Conservation (phyloP, 1,139 yeast species). For the Scheffersomyces insectosa region DNA sequence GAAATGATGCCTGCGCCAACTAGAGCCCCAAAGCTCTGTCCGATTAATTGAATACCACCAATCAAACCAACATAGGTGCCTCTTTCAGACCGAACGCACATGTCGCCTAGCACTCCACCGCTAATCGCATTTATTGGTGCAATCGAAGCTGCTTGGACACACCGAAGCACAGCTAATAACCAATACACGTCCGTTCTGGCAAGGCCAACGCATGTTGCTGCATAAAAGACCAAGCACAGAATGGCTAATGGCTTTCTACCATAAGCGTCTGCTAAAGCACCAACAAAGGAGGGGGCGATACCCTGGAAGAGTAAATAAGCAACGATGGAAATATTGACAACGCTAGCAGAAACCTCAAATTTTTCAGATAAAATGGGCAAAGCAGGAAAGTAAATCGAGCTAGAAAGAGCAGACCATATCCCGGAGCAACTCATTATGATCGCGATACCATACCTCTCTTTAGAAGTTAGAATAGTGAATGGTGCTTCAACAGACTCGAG, state of each 20-base stretch:
- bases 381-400: conserved; percentile 76
- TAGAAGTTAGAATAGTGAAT: conserved; percentile 12
- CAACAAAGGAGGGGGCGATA: conserved; percentile 23
- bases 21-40: conserved; percentile 76
- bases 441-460: conserved; percentile 22
- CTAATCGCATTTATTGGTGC: conserved; percentile 70
- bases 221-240: conserved; percentile 12
- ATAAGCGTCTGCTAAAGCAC: conserved; percentile 57
- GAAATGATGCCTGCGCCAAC: conserved; percentile 68
- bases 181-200: conserved; percentile 25
- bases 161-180: conserved; percentile 48
- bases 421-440: conserved; percentile 31
- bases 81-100: conserved; percentile 60
- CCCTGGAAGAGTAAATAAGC: conserved; percentile 74
- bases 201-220: conserved; percentile 26
- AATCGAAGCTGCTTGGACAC: conserved; percentile 69
- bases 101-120: conserved; percentile 69
- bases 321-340: conserved; percentile 67
- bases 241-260: conserved; percentile 62
- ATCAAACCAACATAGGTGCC: conserved; percentile 66
- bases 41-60: conserved; percentile 64
- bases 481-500: conserved; percentile 1
- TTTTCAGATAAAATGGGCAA: conserved; percentile 51
- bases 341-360: conserved; percentile 54
- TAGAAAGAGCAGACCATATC: conserved; percentile 63